Evolutionary conservation across 495 filamentous ascomycete species (phyloP), one percentile per base, ranked within the genome.

Genomic region (Talaromyces adpressus): DNA sequence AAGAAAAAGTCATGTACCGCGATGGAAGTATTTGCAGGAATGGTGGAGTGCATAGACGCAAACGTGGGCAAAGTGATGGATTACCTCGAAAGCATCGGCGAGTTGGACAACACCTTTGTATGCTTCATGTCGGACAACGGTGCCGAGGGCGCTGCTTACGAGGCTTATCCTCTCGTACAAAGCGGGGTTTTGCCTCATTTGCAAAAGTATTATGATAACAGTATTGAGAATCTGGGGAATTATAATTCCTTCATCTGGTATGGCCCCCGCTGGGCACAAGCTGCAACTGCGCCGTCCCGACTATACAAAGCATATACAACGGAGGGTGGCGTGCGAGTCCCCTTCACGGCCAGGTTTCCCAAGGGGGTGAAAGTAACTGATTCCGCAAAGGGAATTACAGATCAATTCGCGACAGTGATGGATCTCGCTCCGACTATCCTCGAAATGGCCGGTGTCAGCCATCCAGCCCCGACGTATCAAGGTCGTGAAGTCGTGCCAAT

Each of bases 71-170:
- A 75, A 61, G 75, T 83, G 20, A 64, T 81, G 22, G 61, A 73
- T 6, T 77, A 81, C 59, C 67, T 83, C 23, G 72, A 83, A 59
- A 59, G 71, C 39, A 81, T 70, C 7, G 80, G 77, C 45, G 81
- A 85, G 66, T 72, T 79, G 14, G 79, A 84, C 62, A 81, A 84
- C 61, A 84, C 82, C 0, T 79, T 82, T 54, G 71, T 84, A 25
- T 69, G 79, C 62, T 83, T 84, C 68, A 79, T 84, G 77, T 75
- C 71, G 25, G 79, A 84, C 59, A 84, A 84, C 60, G 81, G 81
- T 14, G 82, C 82, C 4, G 82, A 84, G 61, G 82, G 81, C 11
- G 66, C 64, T 39, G 61, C 61, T 8, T 63, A 63, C 14, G 61
- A 41, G 36, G 36, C 36, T 12, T 41, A 41, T 9, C 36, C 36